Conservation (phyloP, 2,329 filamentous ascomycete species). For the Ceratocystis papillata region DNA sequence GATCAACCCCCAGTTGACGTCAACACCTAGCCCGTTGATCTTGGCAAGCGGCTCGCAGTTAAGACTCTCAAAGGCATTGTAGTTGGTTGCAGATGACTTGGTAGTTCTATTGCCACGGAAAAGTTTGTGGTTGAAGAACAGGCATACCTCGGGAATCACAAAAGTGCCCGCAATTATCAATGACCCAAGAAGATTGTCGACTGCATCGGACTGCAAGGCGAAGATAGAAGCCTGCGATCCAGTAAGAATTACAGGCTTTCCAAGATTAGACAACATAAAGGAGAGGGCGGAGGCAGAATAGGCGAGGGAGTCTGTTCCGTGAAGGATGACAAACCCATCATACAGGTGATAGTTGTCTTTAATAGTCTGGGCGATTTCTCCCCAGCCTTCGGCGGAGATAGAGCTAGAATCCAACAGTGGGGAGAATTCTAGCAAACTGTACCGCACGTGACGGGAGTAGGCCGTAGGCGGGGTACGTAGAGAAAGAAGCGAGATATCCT, state of each 20-base stretch:
- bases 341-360: constrained; percentile 77
- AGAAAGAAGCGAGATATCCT: constrained; percentile 47
- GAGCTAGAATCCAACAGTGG: constrained; percentile 81
- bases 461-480: constrained; percentile 70
- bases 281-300: constrained; percentile 85
- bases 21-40: constrained; percentile 69
- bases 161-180: constrained; percentile 87
- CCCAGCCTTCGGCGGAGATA: constrained; percentile 78
- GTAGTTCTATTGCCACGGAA: constrained; percentile 81
- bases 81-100: constrained; percentile 77
- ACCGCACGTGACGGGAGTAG: constrained; percentile 71
- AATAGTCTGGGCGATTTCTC: constrained; percentile 69
- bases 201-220: constrained; percentile 79
- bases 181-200: constrained; percentile 79
- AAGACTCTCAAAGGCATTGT: constrained; percentile 80
- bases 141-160: constrained; percentile 81
- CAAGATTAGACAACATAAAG: constrained; percentile 85
- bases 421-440: constrained; percentile 73
- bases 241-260: constrained; percentile 83
- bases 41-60: constrained; percentile 72
- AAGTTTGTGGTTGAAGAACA: constrained; percentile 87
- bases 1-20: constrained; percentile 70
- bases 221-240: constrained; percentile 78
- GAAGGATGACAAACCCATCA: constrained; percentile 82
- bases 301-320: constrained; percentile 80